Percentiles rank a stretch among this genome's conserved stretches.
phyloP scores from a whole-genome alignment of 2,329 filamentous ascomycete genomes.

The Fusarium solani-melongenae region DNA sequence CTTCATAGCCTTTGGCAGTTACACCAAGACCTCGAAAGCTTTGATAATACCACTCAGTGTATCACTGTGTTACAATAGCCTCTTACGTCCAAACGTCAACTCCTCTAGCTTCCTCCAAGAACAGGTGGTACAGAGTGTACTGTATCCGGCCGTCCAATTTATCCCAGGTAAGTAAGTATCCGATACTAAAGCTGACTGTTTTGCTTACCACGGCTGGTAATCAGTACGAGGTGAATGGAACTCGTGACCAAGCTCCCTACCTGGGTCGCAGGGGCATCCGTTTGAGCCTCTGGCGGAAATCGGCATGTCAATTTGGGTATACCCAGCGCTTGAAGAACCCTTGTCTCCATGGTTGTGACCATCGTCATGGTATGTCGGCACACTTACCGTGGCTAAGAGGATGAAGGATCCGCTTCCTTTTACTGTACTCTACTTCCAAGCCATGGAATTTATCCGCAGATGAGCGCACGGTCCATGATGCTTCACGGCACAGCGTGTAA shows the following conservation, averaged over 20 bases:
- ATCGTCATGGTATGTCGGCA: not conserved
- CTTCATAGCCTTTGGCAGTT: not conserved
- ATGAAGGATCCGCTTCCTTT: not conserved
- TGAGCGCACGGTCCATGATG: not conserved
- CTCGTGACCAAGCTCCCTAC: not conserved
- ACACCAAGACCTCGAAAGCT: conserved; percentile 6
- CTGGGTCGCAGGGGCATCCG: not conserved
- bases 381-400: not conserved
- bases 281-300: conserved; percentile 4
- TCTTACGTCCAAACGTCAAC: not conserved
- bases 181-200: conserved; percentile 8
- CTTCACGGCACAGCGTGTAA: not conserved
- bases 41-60: conserved; percentile 4
- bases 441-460: not conserved
- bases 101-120: not conserved
- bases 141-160: not conserved
- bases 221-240: conserved; percentile 12
- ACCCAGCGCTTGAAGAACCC: not conserved
- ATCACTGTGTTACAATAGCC: not conserved
- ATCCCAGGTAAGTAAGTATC: conserved; percentile 1
- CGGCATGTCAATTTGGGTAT: not conserved
- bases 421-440: not conserved
- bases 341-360: not conserved
- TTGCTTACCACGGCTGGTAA: conserved; percentile 28
- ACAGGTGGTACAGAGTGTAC: conserved; percentile 11